Evolutionary conservation across 2,329 filamentous ascomycete genomes (phyloP).

Genomic region (Exophiala dermatitidis): DNA sequence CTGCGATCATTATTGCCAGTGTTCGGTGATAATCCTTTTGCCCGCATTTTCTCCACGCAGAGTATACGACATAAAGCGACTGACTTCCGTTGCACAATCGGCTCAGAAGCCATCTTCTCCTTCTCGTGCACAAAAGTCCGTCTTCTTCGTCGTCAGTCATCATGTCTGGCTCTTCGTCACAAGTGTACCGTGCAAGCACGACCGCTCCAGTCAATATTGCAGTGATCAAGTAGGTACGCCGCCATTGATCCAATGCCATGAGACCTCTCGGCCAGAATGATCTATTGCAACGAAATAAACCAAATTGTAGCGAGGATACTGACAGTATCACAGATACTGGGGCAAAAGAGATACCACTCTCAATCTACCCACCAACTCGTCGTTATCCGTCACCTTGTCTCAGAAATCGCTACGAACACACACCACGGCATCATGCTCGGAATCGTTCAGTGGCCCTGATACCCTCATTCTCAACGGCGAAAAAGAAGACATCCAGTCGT

Average conservation of each 20-base stretch:
- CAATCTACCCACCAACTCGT: slow-evolving; percentile 97
- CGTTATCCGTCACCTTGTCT: slow-evolving; percentile 90
- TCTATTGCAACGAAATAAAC: neutral
- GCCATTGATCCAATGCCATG: slow-evolving; percentile 5
- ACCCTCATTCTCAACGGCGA: slow-evolving; percentile 77
- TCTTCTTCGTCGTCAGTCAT: slow-evolving; percentile 3
- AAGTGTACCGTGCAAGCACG: slow-evolving; percentile 82
- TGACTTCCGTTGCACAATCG: too few relatives aligned
- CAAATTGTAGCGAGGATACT: neutral
- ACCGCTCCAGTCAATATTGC: slow-evolving; percentile 56
- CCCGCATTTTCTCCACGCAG: slow-evolving; percentile 5
- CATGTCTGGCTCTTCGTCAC: slow-evolving; percentile 17
- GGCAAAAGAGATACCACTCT: slow-evolving; percentile 90
- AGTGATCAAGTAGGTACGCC: slow-evolving; percentile 29
- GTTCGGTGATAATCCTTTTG: neutral
- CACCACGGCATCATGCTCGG: slow-evolving; percentile 87
- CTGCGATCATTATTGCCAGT: too few relatives aligned
- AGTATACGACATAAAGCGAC: neutral
- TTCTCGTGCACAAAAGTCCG: neutral
- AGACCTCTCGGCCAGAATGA: neutral
- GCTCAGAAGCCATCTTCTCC: too few relatives aligned
- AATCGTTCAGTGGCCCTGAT: slow-evolving; percentile 57
- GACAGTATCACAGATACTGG: slow-evolving; percentile 62
- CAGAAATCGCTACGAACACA: slow-evolving; percentile 90
- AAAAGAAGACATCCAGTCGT: slow-evolving; percentile 68